A percentile compares a stretch with the other conserved stretches of the same genome.
phyloP scores from a whole-genome alignment of 1,284 basidiomycete genomes.

The Rhodotorula sp. region DNA sequence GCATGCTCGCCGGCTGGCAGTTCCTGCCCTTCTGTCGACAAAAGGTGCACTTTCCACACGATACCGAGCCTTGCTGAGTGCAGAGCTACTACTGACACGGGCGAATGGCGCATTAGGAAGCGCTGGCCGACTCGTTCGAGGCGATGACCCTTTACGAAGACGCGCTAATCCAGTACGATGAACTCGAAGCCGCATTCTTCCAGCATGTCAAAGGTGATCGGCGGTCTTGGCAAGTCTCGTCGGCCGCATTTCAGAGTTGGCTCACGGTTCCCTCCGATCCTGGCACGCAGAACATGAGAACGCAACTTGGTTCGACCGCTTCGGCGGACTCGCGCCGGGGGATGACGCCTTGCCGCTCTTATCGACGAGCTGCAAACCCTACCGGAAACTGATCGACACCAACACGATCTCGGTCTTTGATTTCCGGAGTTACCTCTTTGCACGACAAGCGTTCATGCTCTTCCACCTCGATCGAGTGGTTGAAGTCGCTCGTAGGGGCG shows the following conservation, averaged over 20 bases:
- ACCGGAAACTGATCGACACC: slow-evolving; percentile 81
- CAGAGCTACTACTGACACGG: too few relatives aligned
- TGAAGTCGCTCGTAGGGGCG: slow-evolving; percentile 67
- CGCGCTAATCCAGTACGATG: slow-evolving; percentile 82
- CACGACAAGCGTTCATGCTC: slow-evolving; percentile 75
- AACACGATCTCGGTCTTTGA: slow-evolving; percentile 93
- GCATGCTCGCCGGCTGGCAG: slow-evolving; percentile 90
- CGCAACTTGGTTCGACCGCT: slow-evolving; percentile 80
- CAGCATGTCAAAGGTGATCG: slow-evolving; percentile 53
- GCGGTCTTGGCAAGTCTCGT: background rate
- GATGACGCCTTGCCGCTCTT: slow-evolving; percentile 82
- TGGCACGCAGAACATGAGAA: slow-evolving; percentile 63
- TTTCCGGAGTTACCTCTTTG: slow-evolving; percentile 85
- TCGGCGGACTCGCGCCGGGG: slow-evolving; percentile 60
- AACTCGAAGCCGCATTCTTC: slow-evolving; percentile 82
- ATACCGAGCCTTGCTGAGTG: background rate
- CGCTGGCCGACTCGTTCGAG: slow-evolving; percentile 85
- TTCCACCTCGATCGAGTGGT: slow-evolving; percentile 66
- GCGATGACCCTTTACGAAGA: slow-evolving; percentile 86
- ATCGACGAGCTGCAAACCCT: slow-evolving; percentile 76
- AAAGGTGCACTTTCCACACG: slow-evolving; percentile 61
- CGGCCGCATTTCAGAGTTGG: background rate
- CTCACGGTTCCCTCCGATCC: background rate
- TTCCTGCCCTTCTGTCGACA: slow-evolving; percentile 93
- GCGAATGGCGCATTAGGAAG: slow-evolving; percentile 64